Evolutionary conservation across 768 basidiomycete species (phyloP).

Genomic region (Nidularia pulvinata): DNA sequence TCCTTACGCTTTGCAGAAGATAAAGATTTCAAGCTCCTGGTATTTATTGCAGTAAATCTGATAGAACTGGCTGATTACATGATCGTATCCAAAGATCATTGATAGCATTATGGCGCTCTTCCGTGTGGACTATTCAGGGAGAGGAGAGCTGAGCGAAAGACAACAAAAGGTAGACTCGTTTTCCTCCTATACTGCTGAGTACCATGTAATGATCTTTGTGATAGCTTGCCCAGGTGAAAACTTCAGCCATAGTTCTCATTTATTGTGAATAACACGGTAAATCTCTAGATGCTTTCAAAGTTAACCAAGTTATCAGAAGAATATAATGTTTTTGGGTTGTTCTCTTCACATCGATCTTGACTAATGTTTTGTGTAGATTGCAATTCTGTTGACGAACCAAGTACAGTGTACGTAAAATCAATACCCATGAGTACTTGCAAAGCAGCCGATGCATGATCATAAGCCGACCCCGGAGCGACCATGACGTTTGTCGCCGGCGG

Average conservation of each 20-base stretch:
- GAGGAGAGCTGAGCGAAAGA: constrained; percentile 92
- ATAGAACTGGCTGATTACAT: constrained; percentile 6
- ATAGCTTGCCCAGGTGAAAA: constrained; percentile 78
- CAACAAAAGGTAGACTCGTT: constrained; percentile 72
- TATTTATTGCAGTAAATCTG: constrained; percentile 17
- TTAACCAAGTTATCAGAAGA: constrained; percentile 92
- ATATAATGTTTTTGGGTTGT: constrained; percentile 60
- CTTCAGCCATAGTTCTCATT: background rate
- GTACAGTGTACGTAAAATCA: constrained; percentile 64
- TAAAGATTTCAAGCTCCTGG: constrained; percentile 77
- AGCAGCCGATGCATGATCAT: background rate
- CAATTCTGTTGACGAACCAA: constrained; percentile 90
- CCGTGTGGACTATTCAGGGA: constrained; percentile 89
- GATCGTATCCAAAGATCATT: constrained; percentile 59
- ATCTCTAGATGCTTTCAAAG: constrained; percentile 80
- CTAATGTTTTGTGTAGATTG: constrained; percentile 51
- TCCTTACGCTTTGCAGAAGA: constrained; percentile 89
- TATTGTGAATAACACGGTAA: background rate
- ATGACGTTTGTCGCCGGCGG: constrained; percentile 96
- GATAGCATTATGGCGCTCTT: constrained; percentile 99
- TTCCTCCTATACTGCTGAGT: background rate
- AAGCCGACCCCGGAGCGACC: constrained; percentile 93
- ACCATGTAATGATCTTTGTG: no score
- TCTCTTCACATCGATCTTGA: background rate
- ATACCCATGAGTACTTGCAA: background rate